Conservation (phyloP, 2,329 filamentous ascomycete genomes). For the Pseudocercospora cruenta region DNA sequence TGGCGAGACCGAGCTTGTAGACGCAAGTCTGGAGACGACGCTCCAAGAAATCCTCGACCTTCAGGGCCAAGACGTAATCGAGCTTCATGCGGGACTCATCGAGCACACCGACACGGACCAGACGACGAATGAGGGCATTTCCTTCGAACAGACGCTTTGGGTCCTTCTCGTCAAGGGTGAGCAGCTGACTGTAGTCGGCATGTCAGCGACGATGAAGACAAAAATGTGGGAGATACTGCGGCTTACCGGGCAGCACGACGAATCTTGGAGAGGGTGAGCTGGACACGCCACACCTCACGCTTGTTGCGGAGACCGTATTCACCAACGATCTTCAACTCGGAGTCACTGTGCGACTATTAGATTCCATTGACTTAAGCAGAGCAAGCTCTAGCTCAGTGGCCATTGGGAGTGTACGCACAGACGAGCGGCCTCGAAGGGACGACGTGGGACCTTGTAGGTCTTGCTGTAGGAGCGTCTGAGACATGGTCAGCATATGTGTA, state of each 20-base stretch:
- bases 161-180: conserved; percentile 99
- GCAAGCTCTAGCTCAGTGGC: conserved; percentile 99
- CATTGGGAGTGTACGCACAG: conserved; percentile 84
- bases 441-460: conserved; percentile 98
- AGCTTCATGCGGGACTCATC: conserved; percentile 99
- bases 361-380: conserved; percentile 90
- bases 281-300: conserved; percentile 99
- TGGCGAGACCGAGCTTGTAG: conserved; percentile 99
- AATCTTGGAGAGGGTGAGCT: conserved; percentile 99
- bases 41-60: conserved; percentile 99
- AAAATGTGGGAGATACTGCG: conserved; percentile 19
- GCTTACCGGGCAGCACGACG: conserved; percentile 98
- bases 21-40: conserved; percentile 99
- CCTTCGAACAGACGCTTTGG: conserved; percentile 99
- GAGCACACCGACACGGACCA: conserved; percentile 98
- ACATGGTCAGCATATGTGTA: conserved; percentile 24
- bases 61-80: conserved; percentile 98
- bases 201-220: conserved; percentile 25
- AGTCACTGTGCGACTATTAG: conserved; percentile 81
- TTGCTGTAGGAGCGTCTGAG: conserved; percentile 79
- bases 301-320: conserved; percentile 99
- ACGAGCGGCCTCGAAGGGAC: conserved; percentile 99
- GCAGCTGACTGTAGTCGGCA: conserved; percentile 76
- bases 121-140: conserved; percentile 99
- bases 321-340: conserved; percentile 98